Base-by-base conservation (phyloP, 768 basidiomycete genomes). In the Steccherinum ochraceum region DNA sequence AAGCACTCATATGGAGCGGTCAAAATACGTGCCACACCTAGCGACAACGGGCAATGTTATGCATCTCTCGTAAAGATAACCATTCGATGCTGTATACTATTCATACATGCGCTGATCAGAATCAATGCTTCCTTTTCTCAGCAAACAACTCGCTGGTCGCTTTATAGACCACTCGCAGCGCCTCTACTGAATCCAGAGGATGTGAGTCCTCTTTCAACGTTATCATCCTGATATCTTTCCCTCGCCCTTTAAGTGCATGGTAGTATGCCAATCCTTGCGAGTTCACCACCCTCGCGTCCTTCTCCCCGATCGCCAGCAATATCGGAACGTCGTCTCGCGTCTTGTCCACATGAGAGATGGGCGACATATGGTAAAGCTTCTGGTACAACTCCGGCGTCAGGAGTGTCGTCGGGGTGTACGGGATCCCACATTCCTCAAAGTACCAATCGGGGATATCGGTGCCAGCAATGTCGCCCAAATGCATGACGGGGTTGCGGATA, bases 391-490 rank as follows among this genome's bases (percentile, higher is more conserved):
- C 69, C 0, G 78, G 71, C 1, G 73, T 73, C 50, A 85, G 66
- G 24, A 75, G 58, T 4, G 66, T 48, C 30, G 61, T 26, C 16
- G 69, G 53, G 64, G 12, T 62, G 62, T 40, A 83, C 41, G 23
- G 66, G 1, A 68, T 41, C 2, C 61, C 69, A 24, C 66, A 78
- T 54, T 61, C 79, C 66, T 53, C 71, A 74, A 60, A 70, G 1
- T 64, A 58, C 86, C 86, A 89, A 58, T 88, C 86, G 5, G 82
- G 77, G 40, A 89, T 87, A 53, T 89, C 86, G 1, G 77, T 77
- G 0, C 67, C 68, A 0, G 76, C 64, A 24, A 81, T 64, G 43
- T 82, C 79, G 11, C 81, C 81, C 0, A 69, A 71, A 3, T 80
- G 80, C 39, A 80, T 81, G 49, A 88, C 87, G 0, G 86, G 85